Base-by-base conservation (phyloP, 805 yeast species). In the Wickerhamiella bombiphila region DNA sequence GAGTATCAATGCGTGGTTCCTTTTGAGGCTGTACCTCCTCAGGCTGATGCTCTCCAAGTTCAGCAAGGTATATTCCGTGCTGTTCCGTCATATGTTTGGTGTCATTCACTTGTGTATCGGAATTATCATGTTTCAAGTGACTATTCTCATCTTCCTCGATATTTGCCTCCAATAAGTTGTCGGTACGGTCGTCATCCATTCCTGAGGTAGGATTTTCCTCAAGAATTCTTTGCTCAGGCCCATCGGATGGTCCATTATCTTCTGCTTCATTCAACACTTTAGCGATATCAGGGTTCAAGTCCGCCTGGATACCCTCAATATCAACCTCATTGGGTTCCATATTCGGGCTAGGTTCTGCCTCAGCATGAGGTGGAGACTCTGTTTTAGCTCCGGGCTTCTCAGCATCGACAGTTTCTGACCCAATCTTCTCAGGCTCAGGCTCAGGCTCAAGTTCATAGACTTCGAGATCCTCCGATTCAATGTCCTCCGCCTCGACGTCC, bases 401-500 rank as follows among this genome's bases (percentile, higher is more conserved):
- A 22, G 7, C 21, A 15, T 11, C 29, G 13, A 24, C 36, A n/a
- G 8, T 30, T 8, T 34, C 36, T 20, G 16, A 22, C 5, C 33
- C 35, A n/a, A 33, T 20, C 4, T 19, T 31, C 14, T 30, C 26
- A 18, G 21, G 32, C 5, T 37, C 35, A 13, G 31, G 25, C 5
- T 14, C 29, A 14, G 21, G 14, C n/a, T 22, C 25, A 7, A 43
- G 35, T 11, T 14, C 29, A 2, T 24, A 34, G 7, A 20, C 32
- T 18, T 41, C 45, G 6, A 29, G 41, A 1, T 21, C 29, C n/a
- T 31, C 38, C 4, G 34, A 30, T 5, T 33, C 39, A 11, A 34
- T 36, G 9, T 32, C 39, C 13, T 35, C 19, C 8, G 34, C 29
- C 13, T 42, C 48, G 9, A 20, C 38, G 16, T 32, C 42, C 9